Conservation (phyloP, 2,329 filamentous ascomycete species). For the Verticillium alfalfae region DNA sequence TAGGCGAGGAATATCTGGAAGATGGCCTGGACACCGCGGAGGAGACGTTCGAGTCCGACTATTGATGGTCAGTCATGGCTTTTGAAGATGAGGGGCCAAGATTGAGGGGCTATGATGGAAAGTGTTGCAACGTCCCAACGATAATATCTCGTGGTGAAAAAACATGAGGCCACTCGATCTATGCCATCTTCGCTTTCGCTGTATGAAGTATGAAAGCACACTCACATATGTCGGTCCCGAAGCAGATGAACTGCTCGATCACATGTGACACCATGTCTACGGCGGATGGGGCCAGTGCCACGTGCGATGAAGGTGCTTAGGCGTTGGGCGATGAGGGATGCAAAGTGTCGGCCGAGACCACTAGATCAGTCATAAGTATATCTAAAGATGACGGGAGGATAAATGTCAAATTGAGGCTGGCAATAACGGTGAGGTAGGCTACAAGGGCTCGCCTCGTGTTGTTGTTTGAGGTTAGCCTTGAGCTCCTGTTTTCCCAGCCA, state of each 20-base stretch:
- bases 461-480: background rate
- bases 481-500: background rate
- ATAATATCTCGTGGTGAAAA: too few species aligned
- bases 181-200: too few species aligned
- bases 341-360: background rate
- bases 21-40: slow-evolving; percentile 51
- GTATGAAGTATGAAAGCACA: background rate
- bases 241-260: slow-evolving; percentile 33
- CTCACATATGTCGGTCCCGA: slow-evolving; percentile 41
- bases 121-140: background rate
- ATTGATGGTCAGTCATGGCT: background rate
- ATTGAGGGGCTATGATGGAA: background rate
- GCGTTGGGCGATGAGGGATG: background rate
- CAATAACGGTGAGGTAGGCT: background rate
- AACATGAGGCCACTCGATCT: background rate
- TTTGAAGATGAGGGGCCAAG: background rate
- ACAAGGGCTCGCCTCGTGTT: background rate
- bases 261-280: background rate
- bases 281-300: background rate
- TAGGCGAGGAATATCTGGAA: slow-evolving; percentile 42
- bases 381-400: background rate
- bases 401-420: background rate
- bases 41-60: slow-evolving; percentile 57
- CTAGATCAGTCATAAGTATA: background rate
- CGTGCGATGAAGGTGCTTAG: background rate